Evolutionary conservation across 2,329 filamentous ascomycete species (phyloP).

Genomic region (Talaromyces pinophilus): DNA sequence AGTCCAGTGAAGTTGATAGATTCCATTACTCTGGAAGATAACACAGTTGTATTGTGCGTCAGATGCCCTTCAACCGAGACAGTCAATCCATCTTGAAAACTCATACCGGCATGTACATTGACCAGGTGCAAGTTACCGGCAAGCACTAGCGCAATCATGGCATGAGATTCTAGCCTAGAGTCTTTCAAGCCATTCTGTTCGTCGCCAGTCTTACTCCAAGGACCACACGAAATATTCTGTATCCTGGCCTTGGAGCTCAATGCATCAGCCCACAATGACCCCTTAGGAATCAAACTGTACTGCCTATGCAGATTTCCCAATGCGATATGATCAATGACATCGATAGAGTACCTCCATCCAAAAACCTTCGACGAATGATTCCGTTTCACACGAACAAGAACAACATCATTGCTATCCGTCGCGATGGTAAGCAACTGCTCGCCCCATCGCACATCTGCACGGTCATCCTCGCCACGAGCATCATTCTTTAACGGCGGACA

Average conservation of each 20-base stretch:
- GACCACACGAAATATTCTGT: slow-evolving; percentile 35
- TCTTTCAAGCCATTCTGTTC: background rate
- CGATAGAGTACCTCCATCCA: slow-evolving; percentile 27
- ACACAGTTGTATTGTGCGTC: slow-evolving; percentile 23
- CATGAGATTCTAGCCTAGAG: slow-evolving; percentile 11
- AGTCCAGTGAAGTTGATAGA: slow-evolving; percentile 34
- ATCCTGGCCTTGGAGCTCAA: slow-evolving; percentile 31
- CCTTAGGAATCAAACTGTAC: slow-evolving; percentile 27
- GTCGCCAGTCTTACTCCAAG: slow-evolving; percentile 32
- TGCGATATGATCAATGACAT: slow-evolving; percentile 31
- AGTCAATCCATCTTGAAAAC: background rate
- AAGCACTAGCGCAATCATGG: slow-evolving; percentile 34
- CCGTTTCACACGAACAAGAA: slow-evolving; percentile 33
- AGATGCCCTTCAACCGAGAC: slow-evolving; percentile 2
- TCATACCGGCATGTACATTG: slow-evolving; percentile 27
- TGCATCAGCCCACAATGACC: slow-evolving; percentile 35
- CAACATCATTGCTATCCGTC: slow-evolving; percentile 44
- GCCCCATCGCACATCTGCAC: slow-evolving; percentile 35
- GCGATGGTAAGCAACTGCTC: slow-evolving; percentile 38
- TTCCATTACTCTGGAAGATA: slow-evolving; percentile 18
- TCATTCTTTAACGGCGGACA: slow-evolving; percentile 33
- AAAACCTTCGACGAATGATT: slow-evolving; percentile 14
- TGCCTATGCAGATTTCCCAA: slow-evolving; percentile 24
- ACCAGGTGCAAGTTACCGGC: slow-evolving; percentile 34
- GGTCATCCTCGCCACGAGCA: background rate